A percentile compares a stretch with the other conserved stretches of the same genome.
phyloP scores from a whole-genome alignment of 2,329 filamentous ascomycete species.

The Clonostachys solani region DNA sequence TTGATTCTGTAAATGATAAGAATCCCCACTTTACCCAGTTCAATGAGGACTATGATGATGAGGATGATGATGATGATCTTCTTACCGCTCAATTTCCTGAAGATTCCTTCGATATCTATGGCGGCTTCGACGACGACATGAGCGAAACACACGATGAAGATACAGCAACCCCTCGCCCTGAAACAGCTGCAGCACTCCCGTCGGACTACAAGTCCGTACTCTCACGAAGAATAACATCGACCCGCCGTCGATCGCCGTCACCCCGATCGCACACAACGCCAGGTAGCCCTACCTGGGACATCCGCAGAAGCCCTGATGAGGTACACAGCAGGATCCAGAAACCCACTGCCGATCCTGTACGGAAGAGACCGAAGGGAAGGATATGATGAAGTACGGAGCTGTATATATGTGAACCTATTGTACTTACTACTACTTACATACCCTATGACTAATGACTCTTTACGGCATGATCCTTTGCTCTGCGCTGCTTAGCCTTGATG shows the following conservation, averaged over 20 bases:
- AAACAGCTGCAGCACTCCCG: conserved; percentile 20
- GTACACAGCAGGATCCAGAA: conserved; percentile 43
- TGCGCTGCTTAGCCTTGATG: too few species aligned
- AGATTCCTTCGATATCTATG: conserved; percentile 22
- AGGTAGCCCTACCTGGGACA: conserved; percentile 10
- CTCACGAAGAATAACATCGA: conserved; percentile 24
- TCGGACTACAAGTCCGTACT: conserved; percentile 26
- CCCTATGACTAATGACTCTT: conserved; percentile 18
- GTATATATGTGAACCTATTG: conserved; percentile 33
- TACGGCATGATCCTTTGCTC: too few species aligned
- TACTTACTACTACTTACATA: conserved; percentile 19
- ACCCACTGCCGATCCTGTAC: conserved; percentile 29
- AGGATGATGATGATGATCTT: conserved; percentile 26
- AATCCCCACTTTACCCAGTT: conserved; percentile 14
- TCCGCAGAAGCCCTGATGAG: conserved; percentile 42
- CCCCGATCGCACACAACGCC: conserved; percentile 20
- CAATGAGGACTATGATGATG: conserved; percentile 8
- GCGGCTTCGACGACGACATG: conserved; percentile 12
- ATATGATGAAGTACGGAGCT: conserved; percentile 21
- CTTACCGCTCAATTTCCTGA: conserved; percentile 32
- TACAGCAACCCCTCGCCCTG: conserved; percentile 36
- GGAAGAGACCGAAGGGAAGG: conserved; percentile 33
- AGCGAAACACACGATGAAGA: conserved; percentile 14
- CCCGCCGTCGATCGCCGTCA: conserved; percentile 26
- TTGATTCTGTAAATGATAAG: conserved; percentile 21